Conservation (phyloP, 2,329 filamentous ascomycete genomes). For the Venturia carpophila region DNA sequence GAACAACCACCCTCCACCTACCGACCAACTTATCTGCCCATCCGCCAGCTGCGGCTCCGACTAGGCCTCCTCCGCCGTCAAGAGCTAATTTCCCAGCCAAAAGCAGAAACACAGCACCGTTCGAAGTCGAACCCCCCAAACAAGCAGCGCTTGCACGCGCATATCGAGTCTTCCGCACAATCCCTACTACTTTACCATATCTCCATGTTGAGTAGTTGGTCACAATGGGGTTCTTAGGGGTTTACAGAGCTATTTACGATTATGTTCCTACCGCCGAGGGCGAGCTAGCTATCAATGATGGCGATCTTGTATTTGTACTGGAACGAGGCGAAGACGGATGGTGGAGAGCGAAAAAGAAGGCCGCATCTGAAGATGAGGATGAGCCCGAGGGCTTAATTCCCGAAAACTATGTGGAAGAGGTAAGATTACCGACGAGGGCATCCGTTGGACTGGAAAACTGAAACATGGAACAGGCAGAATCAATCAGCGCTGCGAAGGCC, state of each 20-base stretch:
- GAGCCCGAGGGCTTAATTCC: constrained; percentile 86
- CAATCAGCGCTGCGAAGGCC: constrained; percentile 68
- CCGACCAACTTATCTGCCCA: neutral
- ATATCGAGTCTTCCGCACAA: neutral
- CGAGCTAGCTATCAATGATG: constrained; percentile 77
- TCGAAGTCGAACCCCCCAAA: neutral
- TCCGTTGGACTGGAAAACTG: neutral
- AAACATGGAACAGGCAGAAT: constrained; percentile 47
- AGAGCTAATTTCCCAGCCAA: constrained; percentile 8
- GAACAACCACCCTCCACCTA: neutral
- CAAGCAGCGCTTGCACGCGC: neutral
- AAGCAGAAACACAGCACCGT: neutral
- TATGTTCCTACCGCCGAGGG: constrained; percentile 80
- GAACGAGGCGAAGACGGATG: constrained; percentile 72
- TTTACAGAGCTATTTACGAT: constrained; percentile 88
- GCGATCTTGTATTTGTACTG: constrained; percentile 80
- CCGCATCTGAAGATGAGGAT: constrained; percentile 69
- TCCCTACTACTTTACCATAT: neutral
- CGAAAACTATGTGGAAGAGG: constrained; percentile 92
- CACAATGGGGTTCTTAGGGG: constrained; percentile 80
- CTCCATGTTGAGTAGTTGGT: constrained; percentile 7
- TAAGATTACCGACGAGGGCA: constrained; percentile 37
- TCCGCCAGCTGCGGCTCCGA: neutral
- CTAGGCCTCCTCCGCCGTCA: neutral
- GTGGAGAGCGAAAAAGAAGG: constrained; percentile 95